Evolutionary conservation across 768 basidiomycete genomes (phyloP), one percentile per base, ranked within the genome.

Genomic region (Hemileccinum impolitum): DNA sequence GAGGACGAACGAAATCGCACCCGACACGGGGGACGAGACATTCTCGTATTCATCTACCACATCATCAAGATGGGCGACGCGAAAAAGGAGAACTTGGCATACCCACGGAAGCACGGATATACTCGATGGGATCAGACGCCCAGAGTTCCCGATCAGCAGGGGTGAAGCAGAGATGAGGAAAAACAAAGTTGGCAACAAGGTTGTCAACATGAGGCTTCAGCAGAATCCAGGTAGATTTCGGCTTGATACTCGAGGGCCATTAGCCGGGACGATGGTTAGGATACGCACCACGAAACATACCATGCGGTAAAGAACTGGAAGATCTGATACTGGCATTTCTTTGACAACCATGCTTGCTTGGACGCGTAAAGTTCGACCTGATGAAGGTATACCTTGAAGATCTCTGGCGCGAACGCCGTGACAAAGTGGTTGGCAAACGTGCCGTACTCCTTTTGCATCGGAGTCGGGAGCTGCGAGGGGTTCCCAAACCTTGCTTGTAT

Each of bases 281-380:
- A 28, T 15, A 15, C 5, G 10, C 11, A n/a, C 3, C 23, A 18
- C 6, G 10, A 44, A 3, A 65, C 81, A 12, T 57, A 91, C 92
- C 93, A 94, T 62, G 92, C 89, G 7, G 84, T 87, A 60, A 94
- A 84, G 74, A 92, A 94, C 45, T 79, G 76, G 66, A 94, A 84
- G 38, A 93, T 81, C 46, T 88, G 84, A 63, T 87, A 89, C 62
- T 88, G 85, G 63, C 84, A 87, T 61, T 91, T 91, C 67, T 81
- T 87, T 15, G 82, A 85, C 32, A 94, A 69, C 90, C 89, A 93
- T 14, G 77, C 76, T 59, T 86, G 82, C 41, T 80, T 78, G 13
- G 80, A 78, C n/a, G 90, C 81, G 60, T 72, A 90, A 3, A 90
- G 72, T 48, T 91, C 82, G 41, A 70, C 69, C 47, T 78, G 76